Percentiles rank a stretch among this genome's conserved stretches.
Conservation (phyloP, 352 stramenopile species). For the Globisporangium splendens region DNA sequence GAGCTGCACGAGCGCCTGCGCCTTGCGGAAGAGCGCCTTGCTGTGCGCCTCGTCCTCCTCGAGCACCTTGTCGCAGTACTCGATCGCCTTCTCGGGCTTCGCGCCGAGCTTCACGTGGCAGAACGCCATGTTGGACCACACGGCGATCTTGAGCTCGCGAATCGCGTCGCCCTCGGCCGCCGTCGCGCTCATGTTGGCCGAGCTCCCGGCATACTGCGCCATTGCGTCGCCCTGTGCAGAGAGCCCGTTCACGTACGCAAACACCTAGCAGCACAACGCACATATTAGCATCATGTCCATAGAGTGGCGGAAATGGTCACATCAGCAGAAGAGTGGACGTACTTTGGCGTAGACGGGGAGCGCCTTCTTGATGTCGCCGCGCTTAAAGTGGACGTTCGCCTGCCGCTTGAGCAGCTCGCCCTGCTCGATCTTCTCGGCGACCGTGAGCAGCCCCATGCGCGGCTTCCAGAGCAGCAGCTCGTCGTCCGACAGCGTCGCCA, state of each 20-base stretch:
- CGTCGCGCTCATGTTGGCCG: slow-evolving; percentile 49
- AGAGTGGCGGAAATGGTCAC: too few relatives aligned
- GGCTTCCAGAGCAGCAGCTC: slow-evolving; percentile 63
- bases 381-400: slow-evolving; percentile 67
- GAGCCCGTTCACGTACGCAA: slow-evolving; percentile 81
- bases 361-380: slow-evolving; percentile 55
- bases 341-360: slow-evolving; percentile 59
- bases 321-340: background rate
- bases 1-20: slow-evolving; percentile 62
- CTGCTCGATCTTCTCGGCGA: slow-evolving; percentile 73
- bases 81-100: slow-evolving; percentile 45
- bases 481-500: slow-evolving; percentile 23
- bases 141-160: slow-evolving; percentile 59
- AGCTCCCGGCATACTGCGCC: slow-evolving; percentile 55
- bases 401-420: slow-evolving; percentile 76
- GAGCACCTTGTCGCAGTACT: slow-evolving; percentile 74
- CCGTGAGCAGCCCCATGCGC: slow-evolving; percentile 52
- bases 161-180: slow-evolving; percentile 52
- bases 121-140: slow-evolving; percentile 80
- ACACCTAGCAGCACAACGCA: slow-evolving; percentile 29
- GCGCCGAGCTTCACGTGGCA: slow-evolving; percentile 70
- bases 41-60: slow-evolving; percentile 54
- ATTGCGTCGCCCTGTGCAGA: slow-evolving; percentile 75
- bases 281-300: background rate
- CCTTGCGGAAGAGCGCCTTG: slow-evolving; percentile 83